Conservation (phyloP, 116 monocot species). For the Phalaenopsis hybrid region DNA sequence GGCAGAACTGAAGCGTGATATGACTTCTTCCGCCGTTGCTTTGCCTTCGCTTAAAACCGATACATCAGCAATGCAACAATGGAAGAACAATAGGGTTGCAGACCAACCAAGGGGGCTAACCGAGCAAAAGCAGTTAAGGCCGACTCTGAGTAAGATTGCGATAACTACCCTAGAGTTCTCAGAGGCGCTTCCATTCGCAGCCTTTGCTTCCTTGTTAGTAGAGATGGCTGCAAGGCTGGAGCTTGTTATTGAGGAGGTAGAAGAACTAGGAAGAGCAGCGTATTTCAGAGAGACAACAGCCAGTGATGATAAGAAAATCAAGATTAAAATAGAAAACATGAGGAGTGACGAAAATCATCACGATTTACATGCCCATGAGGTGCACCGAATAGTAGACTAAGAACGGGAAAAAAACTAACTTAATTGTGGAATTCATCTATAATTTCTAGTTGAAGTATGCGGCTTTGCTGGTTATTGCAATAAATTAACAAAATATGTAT, state of each 20-base stretch:
- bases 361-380: slow-evolving; percentile 13
- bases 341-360: background rate
- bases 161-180: slow-evolving; percentile 67
- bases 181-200: slow-evolving; percentile 65
- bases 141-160: slow-evolving; percentile 53
- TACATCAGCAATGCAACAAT: slow-evolving; percentile 20
- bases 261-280: slow-evolving; percentile 47
- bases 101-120: slow-evolving; percentile 11
- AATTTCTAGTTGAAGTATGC: background rate
- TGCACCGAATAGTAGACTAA: slow-evolving; percentile 8
- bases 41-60: slow-evolving; percentile 44
- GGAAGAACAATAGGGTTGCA: slow-evolving; percentile 18
- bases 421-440: background rate
- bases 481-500: background rate
- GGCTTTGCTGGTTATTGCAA: background rate
- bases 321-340: slow-evolving; percentile 15
- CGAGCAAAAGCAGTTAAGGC: slow-evolving; percentile 35
- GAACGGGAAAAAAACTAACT: background rate
- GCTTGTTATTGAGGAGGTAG: slow-evolving; percentile 53
- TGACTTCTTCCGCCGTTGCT: background rate
- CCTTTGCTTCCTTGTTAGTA: slow-evolving; percentile 66
- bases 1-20: slow-evolving; percentile 2
- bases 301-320: slow-evolving; percentile 18
- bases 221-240: slow-evolving; percentile 72
- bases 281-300: slow-evolving; percentile 38